Conservation (phyloP, 176 grass and related monocot species). For the Lolium multiflorum region DNA sequence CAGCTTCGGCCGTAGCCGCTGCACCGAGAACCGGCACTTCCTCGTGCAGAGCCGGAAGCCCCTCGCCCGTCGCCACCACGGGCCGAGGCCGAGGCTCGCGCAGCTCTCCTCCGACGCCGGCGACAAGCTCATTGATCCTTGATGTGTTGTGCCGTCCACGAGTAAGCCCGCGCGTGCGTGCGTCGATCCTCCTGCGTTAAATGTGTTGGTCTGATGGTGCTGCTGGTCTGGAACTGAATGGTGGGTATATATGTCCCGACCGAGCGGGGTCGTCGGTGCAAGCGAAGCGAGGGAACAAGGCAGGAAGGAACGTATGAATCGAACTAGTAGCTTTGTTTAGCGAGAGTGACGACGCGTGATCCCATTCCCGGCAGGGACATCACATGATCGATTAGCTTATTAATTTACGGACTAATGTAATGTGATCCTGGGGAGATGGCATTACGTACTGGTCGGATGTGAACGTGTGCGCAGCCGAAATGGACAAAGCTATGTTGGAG, state of each 20-base stretch:
- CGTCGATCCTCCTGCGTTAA: no score
- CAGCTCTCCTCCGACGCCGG: constrained; percentile 40
- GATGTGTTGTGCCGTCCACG: neutral
- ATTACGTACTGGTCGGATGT: constrained; percentile 38
- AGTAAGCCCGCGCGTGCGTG: neutral
- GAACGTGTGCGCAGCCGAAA: no score
- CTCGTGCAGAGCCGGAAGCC: constrained; percentile 69
- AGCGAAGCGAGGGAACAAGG: constrained; percentile 40
- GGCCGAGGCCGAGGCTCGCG: constrained; percentile 31
- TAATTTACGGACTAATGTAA: constrained; percentile 34
- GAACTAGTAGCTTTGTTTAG: constrained; percentile 28
- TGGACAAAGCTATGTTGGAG: no score
- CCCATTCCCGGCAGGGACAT: constrained; percentile 33
- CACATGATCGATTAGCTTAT: constrained; percentile 31
- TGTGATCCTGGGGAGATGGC: constrained; percentile 43
- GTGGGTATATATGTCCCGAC: neutral
- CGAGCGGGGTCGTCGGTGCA: no score
- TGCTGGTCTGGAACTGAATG: neutral
- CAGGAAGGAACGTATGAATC: constrained; percentile 72
- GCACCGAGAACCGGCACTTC: constrained; percentile 54
- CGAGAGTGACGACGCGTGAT: constrained; percentile 43
- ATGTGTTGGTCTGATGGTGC: neutral
- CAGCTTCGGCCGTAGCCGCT: constrained; percentile 55
- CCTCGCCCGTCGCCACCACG: constrained; percentile 40
- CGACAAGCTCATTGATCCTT: constrained; percentile 10